Conservation (phyloP, 1,284 basidiomycete species). For the Sporisorium iseilematis-ciliati region DNA sequence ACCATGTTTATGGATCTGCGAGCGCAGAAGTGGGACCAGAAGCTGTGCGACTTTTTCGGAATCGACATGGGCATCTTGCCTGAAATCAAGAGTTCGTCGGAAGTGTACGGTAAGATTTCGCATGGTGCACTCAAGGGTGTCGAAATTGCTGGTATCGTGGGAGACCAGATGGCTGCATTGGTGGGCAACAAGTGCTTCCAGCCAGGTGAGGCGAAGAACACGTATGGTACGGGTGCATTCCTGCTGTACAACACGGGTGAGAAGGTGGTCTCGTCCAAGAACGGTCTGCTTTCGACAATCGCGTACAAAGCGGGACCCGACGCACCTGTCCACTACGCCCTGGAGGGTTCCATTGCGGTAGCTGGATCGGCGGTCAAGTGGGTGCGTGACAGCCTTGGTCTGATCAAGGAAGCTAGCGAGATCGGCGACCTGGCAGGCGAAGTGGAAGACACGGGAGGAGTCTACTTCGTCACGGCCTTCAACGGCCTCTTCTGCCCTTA, state of each 20-base stretch:
- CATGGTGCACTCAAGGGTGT: constrained; percentile 80
- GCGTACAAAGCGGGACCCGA: constrained; percentile 90
- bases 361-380: constrained; percentile 96
- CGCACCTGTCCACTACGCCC: constrained; percentile 85
- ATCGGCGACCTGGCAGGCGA: constrained; percentile 86
- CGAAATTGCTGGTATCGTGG: constrained; percentile 89
- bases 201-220: constrained; percentile 70
- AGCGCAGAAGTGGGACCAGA: constrained; percentile 84
- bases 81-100: constrained; percentile 87
- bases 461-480: constrained; percentile 98
- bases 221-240: constrained; percentile 87
- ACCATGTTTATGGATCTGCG: constrained; percentile 90
- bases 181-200: constrained; percentile 84
- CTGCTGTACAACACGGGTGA: constrained; percentile 91
- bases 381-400: constrained; percentile 87
- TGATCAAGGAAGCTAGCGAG: constrained; percentile 84
- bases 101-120: constrained; percentile 85
- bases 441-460: constrained; percentile 86
- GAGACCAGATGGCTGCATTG: constrained; percentile 96
- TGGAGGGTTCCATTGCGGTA: constrained; percentile 95
- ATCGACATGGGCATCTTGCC: constrained; percentile 84
- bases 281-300: constrained; percentile 91
- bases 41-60: constrained; percentile 88
- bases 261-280: constrained; percentile 84
- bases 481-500: constrained; percentile 86